phyloP scores from a whole-genome alignment of 2,329 filamentous ascomycete genomes.

The Colletotrichum sp. region DNA sequence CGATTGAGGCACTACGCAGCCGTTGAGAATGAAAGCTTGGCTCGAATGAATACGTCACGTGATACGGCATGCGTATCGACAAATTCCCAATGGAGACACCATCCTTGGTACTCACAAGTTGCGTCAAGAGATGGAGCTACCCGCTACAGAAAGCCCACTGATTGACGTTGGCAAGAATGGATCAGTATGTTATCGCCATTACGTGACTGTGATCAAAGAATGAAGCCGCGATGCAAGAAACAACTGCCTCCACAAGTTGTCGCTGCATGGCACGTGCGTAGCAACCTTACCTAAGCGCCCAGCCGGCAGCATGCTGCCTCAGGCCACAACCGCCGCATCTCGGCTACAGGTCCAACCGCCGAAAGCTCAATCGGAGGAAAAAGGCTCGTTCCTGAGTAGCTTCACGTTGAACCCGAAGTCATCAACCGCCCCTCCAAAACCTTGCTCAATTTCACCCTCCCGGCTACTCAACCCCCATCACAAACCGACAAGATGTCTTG shows the following conservation, averaged over 20 bases:
- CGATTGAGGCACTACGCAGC: neutral
- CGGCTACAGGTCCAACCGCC: constrained; percentile 40
- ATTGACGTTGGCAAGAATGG: neutral
- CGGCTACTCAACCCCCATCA: constrained; percentile 37
- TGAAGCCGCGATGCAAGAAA: neutral
- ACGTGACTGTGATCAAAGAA: neutral
- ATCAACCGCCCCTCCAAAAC: constrained; percentile 33
- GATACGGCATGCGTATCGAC: neutral
- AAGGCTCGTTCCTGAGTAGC: constrained; percentile 44
- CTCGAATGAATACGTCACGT: neutral
- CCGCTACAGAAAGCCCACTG: neutral
- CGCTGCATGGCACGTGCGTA: neutral
- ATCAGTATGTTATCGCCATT: neutral
- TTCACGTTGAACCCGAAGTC: constrained; percentile 32
- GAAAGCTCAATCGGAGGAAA: constrained; percentile 34
- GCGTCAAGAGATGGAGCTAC: neutral
- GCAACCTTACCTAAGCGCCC: neutral
- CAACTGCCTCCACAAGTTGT: neutral
- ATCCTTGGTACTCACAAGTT: neutral
- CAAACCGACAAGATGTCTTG: constrained; percentile 70
- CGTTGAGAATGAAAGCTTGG: too few species aligned
- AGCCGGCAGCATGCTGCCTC: constrained; percentile 8
- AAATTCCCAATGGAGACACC: neutral
- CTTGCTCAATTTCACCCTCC: constrained; percentile 35
- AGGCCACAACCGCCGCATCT: constrained; percentile 28